These are phyloP conservation scores for Gamsiella multidivaricata DNA, from an alignment of 192 early-diverging fungal genomes.

Conservation along the genomic window DNA sequence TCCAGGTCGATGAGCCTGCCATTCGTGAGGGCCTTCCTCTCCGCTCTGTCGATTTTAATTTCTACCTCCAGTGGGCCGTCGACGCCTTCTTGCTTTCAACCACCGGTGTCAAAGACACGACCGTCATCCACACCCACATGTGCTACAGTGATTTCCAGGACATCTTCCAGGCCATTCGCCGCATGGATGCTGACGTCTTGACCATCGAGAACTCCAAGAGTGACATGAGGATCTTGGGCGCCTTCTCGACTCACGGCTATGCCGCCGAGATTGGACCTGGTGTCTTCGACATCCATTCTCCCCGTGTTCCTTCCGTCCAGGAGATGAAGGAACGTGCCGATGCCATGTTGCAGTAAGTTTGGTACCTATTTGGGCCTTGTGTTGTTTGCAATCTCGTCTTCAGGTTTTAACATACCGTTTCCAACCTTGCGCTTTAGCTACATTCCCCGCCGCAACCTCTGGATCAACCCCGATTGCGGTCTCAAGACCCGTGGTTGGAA, in stretches of 20 bases:
- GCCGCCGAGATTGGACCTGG: slow-evolving; percentile 94
- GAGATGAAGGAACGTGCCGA: slow-evolving; percentile 90
- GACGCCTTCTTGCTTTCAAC: slow-evolving; percentile 92
- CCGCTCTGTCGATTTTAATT: slow-evolving; percentile 84
- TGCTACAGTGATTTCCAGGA: slow-evolving; percentile 99
- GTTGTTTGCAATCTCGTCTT: background rate
- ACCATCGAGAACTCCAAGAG: slow-evolving; percentile 99
- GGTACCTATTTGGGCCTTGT: background rate
- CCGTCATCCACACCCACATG: slow-evolving; percentile 99
- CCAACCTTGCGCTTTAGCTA: slow-evolving; percentile 69
- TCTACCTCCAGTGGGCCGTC: slow-evolving; percentile 96
- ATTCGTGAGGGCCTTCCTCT: slow-evolving; percentile 98
- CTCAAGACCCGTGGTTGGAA: slow-evolving; percentile 96
- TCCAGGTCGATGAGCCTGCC: slow-evolving; percentile 99
- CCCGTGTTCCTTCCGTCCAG: slow-evolving; percentile 87
- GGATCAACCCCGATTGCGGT: slow-evolving; percentile 99
- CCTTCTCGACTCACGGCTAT: slow-evolving; percentile 88
- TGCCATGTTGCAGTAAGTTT: slow-evolving; percentile 71
- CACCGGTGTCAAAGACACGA: slow-evolving; percentile 83
- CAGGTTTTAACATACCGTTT: background rate
- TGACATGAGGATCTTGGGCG: slow-evolving; percentile 92
- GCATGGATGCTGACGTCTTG: slow-evolving; percentile 95
- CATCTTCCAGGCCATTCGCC: slow-evolving; percentile 94
- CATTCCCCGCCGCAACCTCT: slow-evolving; percentile 81
- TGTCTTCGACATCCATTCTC: slow-evolving; percentile 98